These are phyloP conservation scores for Salix caprea DNA, from an alignment of 345 rosid species.

Conservation along the genomic window DNA sequence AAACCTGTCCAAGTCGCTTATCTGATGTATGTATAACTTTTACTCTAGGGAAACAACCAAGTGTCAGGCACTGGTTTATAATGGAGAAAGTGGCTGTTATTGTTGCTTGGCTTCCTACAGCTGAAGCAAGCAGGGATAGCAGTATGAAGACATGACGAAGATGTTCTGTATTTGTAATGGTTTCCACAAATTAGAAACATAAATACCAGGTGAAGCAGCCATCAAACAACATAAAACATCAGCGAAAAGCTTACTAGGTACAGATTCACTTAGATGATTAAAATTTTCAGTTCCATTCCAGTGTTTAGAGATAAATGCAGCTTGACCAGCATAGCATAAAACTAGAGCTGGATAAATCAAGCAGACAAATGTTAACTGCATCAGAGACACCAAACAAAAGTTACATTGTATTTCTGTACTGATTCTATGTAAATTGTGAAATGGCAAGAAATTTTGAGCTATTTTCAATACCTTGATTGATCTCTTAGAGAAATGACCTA, in stretches of 20 bases:
- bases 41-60: conserved; percentile 54
- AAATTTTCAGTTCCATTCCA: conserved; percentile 16
- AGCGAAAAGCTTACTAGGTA: conserved; percentile 34
- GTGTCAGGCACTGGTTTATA: conserved; percentile 58
- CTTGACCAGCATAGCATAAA: conserved; percentile 55
- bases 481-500: conserved; percentile 60
- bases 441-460: background rate
- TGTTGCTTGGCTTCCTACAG: conserved; percentile 38
- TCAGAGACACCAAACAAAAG: conserved; percentile 1
- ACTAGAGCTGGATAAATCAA: conserved; percentile 48
- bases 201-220: background rate
- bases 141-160: conserved; percentile 34
- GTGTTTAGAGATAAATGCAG: conserved; percentile 52
- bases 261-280: conserved; percentile 42
- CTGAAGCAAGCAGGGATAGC: conserved; percentile 50
- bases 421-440: background rate
- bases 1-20: conserved; percentile 51
- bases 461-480: conserved; percentile 42
- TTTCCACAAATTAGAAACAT: conserved; percentile 12
- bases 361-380: conserved; percentile 49
- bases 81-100: conserved; percentile 63
- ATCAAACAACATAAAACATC: background rate
- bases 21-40: conserved; percentile 59
- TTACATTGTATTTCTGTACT: background rate
- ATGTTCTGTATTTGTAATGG: conserved; percentile 28